Evolutionary conservation across 1,284 basidiomycete species (phyloP).

Genomic region (Tylopilus orsonianus): DNA sequence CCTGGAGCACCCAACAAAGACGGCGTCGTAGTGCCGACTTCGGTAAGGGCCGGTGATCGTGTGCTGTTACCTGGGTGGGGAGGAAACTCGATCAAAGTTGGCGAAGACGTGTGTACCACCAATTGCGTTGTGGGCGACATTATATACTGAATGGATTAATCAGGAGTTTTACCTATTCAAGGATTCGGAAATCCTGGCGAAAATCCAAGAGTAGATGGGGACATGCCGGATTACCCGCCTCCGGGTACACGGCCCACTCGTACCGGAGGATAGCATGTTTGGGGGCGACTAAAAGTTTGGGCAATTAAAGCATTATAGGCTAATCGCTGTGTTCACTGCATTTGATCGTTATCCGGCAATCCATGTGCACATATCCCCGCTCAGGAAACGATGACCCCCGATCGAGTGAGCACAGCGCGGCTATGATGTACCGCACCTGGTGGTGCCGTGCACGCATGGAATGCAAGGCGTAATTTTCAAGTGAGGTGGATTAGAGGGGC

Average conservation of each 20-base stretch:
- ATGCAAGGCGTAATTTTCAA: conserved; percentile 13
- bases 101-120: conserved; percentile 79
- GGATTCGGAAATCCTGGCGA: conserved; percentile 95
- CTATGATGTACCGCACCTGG: too few relatives aligned
- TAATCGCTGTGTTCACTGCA: conserved; percentile 27
- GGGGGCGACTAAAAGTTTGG: conserved; percentile 12
- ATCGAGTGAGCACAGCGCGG: background rate
- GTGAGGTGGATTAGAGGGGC: background rate
- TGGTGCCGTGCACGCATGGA: conserved; percentile 7
- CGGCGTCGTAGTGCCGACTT: conserved; percentile 75
- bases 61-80: conserved; percentile 96
- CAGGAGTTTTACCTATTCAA: conserved; percentile 94
- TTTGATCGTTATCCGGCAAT: conserved; percentile 20
- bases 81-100: conserved; percentile 93
- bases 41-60: conserved; percentile 87
- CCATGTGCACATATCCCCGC: conserved; percentile 27
- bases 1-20: conserved; percentile 90
- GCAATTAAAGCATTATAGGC: conserved; percentile 14
- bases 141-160: conserved; percentile 4
- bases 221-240: background rate
- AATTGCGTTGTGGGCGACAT: background rate
- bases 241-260: background rate
- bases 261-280: background rate
- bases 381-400: conserved; percentile 15
- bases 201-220: conserved; percentile 81